phyloP scores from a whole-genome alignment of 768 basidiomycete species.

The Kwoniella pini region DNA sequence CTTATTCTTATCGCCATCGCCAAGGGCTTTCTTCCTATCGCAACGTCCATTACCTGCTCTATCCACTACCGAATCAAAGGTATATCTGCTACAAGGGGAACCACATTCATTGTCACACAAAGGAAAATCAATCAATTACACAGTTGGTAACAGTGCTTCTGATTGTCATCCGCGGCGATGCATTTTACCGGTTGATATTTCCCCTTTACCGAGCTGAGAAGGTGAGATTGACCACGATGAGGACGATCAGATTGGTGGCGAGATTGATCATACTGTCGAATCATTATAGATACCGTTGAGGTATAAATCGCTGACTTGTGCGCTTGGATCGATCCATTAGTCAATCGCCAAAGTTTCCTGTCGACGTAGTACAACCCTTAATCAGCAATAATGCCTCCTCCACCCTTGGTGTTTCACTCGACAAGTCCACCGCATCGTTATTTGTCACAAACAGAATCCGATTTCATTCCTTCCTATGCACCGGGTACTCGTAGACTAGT shows the following conservation, averaged over 20 bases:
- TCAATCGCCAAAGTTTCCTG: background rate
- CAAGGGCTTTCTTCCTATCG: background rate
- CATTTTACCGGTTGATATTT: background rate
- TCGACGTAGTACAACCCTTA: background rate
- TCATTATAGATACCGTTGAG: background rate
- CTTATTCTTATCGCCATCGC: conserved; percentile 8
- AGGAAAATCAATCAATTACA: background rate
- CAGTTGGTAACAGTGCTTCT: conserved; percentile 1
- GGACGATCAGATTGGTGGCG: background rate
- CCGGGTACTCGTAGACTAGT: conserved; percentile 2
- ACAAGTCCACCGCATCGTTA: background rate
- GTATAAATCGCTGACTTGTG: conserved; percentile 10
- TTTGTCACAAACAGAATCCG: background rate
- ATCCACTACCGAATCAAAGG: conserved; percentile 6
- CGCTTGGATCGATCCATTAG: background rate
- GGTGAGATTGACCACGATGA: background rate
- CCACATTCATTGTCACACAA: background rate
- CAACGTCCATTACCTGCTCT: background rate
- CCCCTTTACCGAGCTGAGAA: background rate
- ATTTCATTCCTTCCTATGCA: background rate
- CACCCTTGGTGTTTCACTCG: background rate
- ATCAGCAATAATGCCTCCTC: conserved; percentile 2
- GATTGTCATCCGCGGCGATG: background rate
- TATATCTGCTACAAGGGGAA: conserved; percentile 2
- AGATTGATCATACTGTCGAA: background rate